Conservation (phyloP, 768 basidiomycete genomes). For the Psilocybe azurescens region DNA sequence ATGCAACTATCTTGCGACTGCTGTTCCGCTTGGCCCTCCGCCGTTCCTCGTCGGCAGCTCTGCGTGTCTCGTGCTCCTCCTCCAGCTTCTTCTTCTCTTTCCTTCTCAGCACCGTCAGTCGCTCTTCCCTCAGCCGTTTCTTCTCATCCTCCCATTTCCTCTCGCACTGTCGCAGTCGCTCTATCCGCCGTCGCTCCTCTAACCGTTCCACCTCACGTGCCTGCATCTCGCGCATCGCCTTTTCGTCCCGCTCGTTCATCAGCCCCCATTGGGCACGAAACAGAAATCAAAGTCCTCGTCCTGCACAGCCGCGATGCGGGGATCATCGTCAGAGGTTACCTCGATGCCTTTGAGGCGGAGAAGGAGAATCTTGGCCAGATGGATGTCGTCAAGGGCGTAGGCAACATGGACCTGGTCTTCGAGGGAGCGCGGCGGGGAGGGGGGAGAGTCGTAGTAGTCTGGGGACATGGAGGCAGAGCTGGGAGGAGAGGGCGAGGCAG, state of each 20-base stretch:
- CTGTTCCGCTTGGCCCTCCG: conserved; percentile 23
- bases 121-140: conserved; percentile 44
- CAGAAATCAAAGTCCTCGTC: conserved; percentile 56
- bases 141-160: conserved; percentile 54
- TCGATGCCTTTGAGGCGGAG: conserved; percentile 67
- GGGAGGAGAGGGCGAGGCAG: conserved; percentile 30
- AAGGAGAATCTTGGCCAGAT: conserved; percentile 67
- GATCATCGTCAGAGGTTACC: conserved; percentile 62
- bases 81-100: conserved; percentile 34
- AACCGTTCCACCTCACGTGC: conserved; percentile 41
- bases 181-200: conserved; percentile 40
- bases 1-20: conserved; percentile 25
- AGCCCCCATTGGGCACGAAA: conserved; percentile 49
- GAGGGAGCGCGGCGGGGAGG: conserved; percentile 49
- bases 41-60: conserved; percentile 31
- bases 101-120: conserved; percentile 35
- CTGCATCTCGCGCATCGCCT: conserved; percentile 39
- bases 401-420: conserved; percentile 72
- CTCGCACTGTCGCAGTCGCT: conserved; percentile 51
- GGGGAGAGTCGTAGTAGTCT: conserved; percentile 53
- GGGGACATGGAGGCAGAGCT: conserved; percentile 38
- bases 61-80: conserved; percentile 31
- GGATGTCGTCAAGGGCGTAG: conserved; percentile 71
- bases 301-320: conserved; percentile 64
- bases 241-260: conserved; percentile 48